Percentiles rank a stretch among this genome's conserved stretches.
Evolutionary conservation across 495 filamentous ascomycete genomes (phyloP).

Genomic region (Xylaria cubensis): DNA sequence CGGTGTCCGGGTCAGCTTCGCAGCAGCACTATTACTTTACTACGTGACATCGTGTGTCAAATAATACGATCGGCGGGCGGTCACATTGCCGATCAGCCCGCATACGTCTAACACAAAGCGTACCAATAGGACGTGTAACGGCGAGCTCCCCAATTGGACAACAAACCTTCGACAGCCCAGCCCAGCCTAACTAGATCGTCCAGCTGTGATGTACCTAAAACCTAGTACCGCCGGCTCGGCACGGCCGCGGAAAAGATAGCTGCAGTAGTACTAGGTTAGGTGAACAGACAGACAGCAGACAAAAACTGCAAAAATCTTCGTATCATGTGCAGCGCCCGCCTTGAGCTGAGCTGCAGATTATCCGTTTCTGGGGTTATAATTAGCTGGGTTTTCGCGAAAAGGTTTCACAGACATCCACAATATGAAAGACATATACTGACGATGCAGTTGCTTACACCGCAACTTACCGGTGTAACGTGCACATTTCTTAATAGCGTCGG

Average conservation of each 20-base stretch:
- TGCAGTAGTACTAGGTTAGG: conserved; percentile 5
- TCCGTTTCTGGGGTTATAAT: neutral
- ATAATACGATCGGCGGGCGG: conserved; percentile 19
- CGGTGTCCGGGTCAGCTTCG: conserved; percentile 16
- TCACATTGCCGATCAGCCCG: conserved; percentile 12
- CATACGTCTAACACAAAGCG: neutral
- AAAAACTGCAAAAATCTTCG: conserved; percentile 5
- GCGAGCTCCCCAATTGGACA: conserved; percentile 4
- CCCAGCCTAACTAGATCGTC: conserved; percentile 12
- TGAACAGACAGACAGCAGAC: neutral
- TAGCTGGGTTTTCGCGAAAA: neutral
- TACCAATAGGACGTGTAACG: neutral
- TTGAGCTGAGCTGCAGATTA: neutral
- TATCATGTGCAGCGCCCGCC: conserved; percentile 3
- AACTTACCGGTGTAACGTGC: neutral
- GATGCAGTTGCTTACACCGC: neutral
- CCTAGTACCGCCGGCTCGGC: neutral
- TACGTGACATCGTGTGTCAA: conserved; percentile 17
- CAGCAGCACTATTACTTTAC: neutral
- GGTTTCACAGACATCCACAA: neutral
- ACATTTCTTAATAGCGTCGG: neutral
- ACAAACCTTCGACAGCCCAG: neutral
- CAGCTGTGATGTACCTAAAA: neutral
- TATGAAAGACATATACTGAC: neutral
- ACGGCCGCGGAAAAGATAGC: neutral